A percentile compares a stretch with the other conserved stretches of the same genome.
Conservation (phyloP, 106 monocot species). For the Dioscorea zingiberensis region DNA sequence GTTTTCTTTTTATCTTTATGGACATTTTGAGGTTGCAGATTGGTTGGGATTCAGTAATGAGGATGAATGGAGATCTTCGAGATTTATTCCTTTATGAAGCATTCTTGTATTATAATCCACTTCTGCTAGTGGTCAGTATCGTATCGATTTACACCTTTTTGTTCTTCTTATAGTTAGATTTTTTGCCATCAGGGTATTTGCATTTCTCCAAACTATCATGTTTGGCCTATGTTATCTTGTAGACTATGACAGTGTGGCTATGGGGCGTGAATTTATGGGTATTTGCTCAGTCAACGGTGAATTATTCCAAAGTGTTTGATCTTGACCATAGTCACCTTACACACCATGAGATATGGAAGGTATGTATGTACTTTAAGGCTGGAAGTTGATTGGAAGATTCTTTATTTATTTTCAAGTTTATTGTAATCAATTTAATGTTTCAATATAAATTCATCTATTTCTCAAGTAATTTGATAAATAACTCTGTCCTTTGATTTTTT, state of each 20-base stretch:
- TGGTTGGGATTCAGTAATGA: conserved; percentile 91
- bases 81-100: conserved; percentile 95
- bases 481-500: too few species aligned
- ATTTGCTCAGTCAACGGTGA: conserved; percentile 80
- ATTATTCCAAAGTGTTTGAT: conserved; percentile 90
- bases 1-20: neutral
- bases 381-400: too few species aligned
- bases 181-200: neutral
- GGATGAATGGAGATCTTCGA: conserved; percentile 76
- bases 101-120: conserved; percentile 94
- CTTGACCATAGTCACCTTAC: conserved; percentile 76
- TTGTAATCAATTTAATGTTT: too few species aligned
- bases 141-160: neutral
- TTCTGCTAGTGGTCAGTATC: conserved; percentile 76
- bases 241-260: conserved; percentile 92
- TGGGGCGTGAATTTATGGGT: conserved; percentile 97
- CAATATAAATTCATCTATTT: too few species aligned
- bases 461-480: too few species aligned
- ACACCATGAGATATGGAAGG: conserved; percentile 87
- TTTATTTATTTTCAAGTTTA: neutral
- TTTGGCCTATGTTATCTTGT: conserved; percentile 6
- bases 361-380: conserved; percentile 6
- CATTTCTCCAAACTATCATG: neutral
- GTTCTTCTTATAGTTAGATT: neutral
- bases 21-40: conserved; percentile 43